Evolutionary conservation across 1,284 basidiomycete species (phyloP), one percentile per base, ranked within the genome.

Genomic region (Ustilago sp.): DNA sequence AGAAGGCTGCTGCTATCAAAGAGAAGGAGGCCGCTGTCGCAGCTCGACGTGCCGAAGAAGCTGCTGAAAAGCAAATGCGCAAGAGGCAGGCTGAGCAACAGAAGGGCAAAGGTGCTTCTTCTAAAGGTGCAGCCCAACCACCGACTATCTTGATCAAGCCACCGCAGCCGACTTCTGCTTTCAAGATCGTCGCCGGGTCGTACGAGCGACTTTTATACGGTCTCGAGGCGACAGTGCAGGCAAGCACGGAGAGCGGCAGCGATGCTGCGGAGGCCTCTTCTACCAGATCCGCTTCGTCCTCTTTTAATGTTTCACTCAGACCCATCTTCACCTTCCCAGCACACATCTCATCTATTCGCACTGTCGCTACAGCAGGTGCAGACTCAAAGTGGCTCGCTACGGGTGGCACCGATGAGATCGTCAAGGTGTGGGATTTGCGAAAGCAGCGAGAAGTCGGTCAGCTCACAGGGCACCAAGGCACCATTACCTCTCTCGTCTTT

Each of bases 201-300:
- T 98, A 98, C 87, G 96, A 99, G 88, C 95, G 96, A 82, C 88
- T 98, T 11, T 89, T 98, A 15, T 98, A 98, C 83, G 96, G 96
- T 35, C 88, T 98, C 28, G 90, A 94, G 75, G 94, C 92, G 28
- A 88, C 89, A 0, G 88, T 91, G 67, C 83, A 85, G 59, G 59
- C 74, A 61, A 50, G 84, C 50, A 47, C 86, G 11, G 85, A 86
- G 58, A 83, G 81, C 11, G 8, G 79, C 48, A 28, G 12, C 8
- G 48, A 23, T 6, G 31, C 13, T 50, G 48, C 48, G 48, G 48
- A 50, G 52, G 19, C 52, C 32, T 28, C 85, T 82, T 48, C 63
- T 8, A 56, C 59, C 19, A 59, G 64, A 34, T 54, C 34, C 39
- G 38, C 56, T 19, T 58, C 73, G 12, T 45, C 74, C 17, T 48